phyloP scores from a whole-genome alignment of 1,284 basidiomycete genomes.

The Ceratobasidium sp. region DNA sequence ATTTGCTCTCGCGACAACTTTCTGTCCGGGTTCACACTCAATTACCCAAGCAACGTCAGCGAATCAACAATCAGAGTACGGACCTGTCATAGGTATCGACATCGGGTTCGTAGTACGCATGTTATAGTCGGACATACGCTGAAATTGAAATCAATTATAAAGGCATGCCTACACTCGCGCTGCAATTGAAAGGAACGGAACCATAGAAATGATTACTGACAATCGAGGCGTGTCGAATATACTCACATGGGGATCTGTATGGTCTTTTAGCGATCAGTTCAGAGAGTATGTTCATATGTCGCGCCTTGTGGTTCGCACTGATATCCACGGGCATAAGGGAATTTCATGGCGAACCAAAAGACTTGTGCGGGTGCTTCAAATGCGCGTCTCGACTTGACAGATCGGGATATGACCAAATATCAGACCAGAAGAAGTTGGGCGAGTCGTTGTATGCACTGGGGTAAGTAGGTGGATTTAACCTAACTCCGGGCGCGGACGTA shows the following conservation, averaged over 20 bases:
- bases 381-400: too few relatives aligned
- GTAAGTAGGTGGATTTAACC: neutral
- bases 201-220: neutral
- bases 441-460: too few relatives aligned
- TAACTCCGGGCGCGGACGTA: neutral
- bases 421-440: too few relatives aligned
- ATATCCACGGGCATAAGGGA: neutral
- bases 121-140: neutral
- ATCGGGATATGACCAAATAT: too few relatives aligned
- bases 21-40: neutral
- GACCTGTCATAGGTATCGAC: conserved; percentile 13
- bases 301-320: neutral
- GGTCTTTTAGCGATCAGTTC: neutral
- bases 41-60: neutral
- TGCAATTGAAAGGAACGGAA: neutral
- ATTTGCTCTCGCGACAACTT: neutral
- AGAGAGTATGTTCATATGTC: neutral
- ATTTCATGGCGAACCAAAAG: neutral
- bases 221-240: neutral
- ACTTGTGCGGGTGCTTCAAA: too few relatives aligned
- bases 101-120: neutral
- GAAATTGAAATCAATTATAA: neutral
- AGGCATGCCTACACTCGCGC: conserved; percentile 20
- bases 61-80: neutral
- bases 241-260: neutral